Evolutionary conservation across 768 basidiomycete species (phyloP).

Genomic region (Tricholoma hemisulphureum): DNA sequence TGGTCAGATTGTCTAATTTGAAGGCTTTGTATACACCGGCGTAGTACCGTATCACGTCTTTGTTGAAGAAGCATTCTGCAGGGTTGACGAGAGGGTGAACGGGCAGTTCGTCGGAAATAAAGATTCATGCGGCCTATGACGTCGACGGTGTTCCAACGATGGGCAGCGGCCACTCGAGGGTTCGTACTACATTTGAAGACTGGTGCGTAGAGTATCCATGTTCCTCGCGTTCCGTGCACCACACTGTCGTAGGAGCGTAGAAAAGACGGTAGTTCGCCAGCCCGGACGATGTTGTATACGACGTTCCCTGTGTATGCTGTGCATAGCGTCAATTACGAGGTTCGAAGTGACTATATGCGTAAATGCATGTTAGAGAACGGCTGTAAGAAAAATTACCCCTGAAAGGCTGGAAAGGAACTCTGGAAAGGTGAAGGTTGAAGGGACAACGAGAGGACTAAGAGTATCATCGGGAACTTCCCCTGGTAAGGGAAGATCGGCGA

Average conservation of each 20-base stretch:
- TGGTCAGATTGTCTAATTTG: conserved; percentile 59
- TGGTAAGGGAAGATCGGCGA: conserved; percentile 65
- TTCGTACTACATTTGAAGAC: conserved; percentile 78
- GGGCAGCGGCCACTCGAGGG: conserved; percentile 71
- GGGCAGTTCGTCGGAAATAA: not conserved
- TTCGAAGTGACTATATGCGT: conserved; percentile 48
- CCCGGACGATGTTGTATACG: conserved; percentile 31
- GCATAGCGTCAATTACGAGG: conserved; percentile 42
- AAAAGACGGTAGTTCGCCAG: conserved; percentile 67
- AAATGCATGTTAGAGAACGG: not conserved
- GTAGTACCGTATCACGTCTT: conserved; percentile 80
- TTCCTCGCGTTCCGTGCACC: conserved; percentile 82
- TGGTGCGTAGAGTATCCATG: conserved; percentile 75
- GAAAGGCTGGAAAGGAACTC: conserved; percentile 64
- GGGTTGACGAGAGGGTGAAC: not conserved
- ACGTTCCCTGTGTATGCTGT: not conserved
- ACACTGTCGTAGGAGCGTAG: conserved; percentile 64
- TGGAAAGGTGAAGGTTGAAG: conserved; percentile 59
- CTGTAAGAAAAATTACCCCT: conserved; percentile 39
- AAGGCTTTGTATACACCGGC: conserved; percentile 76
- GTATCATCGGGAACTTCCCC: conserved; percentile 60
- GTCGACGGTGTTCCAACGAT: conserved; percentile 70
- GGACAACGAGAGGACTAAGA: conserved; percentile 67
- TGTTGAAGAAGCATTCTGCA: conserved; percentile 78
- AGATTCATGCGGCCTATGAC: conserved; percentile 51